Evolutionary conservation across 805 yeast genomes (phyloP).

Genomic region (Saccharomycopsis amapae): DNA sequence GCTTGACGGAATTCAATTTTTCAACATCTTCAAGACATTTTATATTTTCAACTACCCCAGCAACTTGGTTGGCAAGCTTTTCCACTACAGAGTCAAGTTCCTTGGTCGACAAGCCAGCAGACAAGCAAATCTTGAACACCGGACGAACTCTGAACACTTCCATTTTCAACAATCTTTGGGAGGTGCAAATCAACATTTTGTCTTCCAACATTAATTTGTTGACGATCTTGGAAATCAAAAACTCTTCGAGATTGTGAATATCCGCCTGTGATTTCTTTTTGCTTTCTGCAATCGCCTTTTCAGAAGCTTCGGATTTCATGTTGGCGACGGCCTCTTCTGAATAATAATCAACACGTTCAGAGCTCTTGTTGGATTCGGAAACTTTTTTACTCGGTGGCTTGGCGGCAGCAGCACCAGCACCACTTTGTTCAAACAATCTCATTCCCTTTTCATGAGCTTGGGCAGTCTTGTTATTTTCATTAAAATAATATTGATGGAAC

Average conservation of each 20-base stretch:
- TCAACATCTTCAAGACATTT: constrained; percentile 11
- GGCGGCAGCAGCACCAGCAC: neutral
- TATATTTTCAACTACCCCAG: neutral
- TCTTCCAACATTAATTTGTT: constrained; percentile 45
- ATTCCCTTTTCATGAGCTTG: constrained; percentile 26
- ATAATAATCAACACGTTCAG: constrained; percentile 18
- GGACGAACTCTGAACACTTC: constrained; percentile 68
- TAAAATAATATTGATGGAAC: constrained; percentile 35
- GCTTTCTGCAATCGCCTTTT: neutral
- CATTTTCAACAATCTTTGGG: constrained; percentile 60
- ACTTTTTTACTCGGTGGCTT: neutral
- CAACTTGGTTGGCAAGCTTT: constrained; percentile 6
- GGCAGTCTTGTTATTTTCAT: constrained; percentile 30
- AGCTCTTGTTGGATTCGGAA: neutral
- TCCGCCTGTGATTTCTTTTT: constrained; percentile 27
- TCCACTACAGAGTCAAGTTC: constrained; percentile 33
- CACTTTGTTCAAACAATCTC: constrained; percentile 4
- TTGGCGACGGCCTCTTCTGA: constrained; percentile 8
- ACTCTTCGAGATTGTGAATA: constrained; percentile 45
- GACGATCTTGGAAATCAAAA: constrained; percentile 59
- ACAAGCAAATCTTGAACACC: constrained; percentile 45
- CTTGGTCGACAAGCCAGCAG: constrained; percentile 36
- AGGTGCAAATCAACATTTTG: constrained; percentile 47
- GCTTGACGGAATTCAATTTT: constrained; percentile 1
- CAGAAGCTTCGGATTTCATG: constrained; percentile 11